Base-by-base conservation (phyloP, 2,329 filamentous ascomycete species). In the Fusarium solani-melongenae region DNA sequence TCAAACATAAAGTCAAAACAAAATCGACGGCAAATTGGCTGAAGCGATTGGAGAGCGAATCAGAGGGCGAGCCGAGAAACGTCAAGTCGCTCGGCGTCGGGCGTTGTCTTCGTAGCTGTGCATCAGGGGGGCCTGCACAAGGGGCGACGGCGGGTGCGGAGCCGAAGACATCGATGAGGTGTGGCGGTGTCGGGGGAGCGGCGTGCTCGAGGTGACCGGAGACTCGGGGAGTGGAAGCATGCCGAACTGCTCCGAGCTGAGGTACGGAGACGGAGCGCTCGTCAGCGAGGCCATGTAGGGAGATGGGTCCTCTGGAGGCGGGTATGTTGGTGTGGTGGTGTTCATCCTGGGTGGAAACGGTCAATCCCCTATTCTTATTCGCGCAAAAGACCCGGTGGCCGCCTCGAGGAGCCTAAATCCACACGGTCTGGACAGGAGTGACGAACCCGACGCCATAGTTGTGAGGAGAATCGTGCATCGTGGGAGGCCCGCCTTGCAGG, bases 341-440 rank as follows among this genome's bases (percentile, higher is more conserved):
- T 83, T 85, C 69, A 82, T 87, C 87, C 87, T 89, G 86, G 81
- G 84, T 82, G 85, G 80, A 76, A 81, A 81, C 79, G 85, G 88
- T 90, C 86, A 90, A 89, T 88, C 83, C 87, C 81, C 82, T 83
- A 83, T 80, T 83, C 79, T 82, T 81, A 79, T 79, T 80, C 77
- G 76, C 76, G 74, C 77, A 76, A 75, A 80, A 79, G 80, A 76
- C 81, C 82, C 83, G 79, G 78, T 82, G 83, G 81, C 79, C 76
- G 74, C 79, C 77, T 82, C 77, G 73, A 78, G 78, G 74, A 79
- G 81, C 82, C 84, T 88, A 90, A 83, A 87, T 89, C 88, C 88
- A 90, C 84, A 90, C 85, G 82, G 88, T 84, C 84, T 89, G 88
- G 83, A 88, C 85, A 86, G 88, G 88, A 89, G 87, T 86, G 84